Evolutionary conservation across 129 eudicot species (phyloP), one percentile per base, ranked within the genome.

Genomic region (Centrapalus pauciflorus): DNA sequence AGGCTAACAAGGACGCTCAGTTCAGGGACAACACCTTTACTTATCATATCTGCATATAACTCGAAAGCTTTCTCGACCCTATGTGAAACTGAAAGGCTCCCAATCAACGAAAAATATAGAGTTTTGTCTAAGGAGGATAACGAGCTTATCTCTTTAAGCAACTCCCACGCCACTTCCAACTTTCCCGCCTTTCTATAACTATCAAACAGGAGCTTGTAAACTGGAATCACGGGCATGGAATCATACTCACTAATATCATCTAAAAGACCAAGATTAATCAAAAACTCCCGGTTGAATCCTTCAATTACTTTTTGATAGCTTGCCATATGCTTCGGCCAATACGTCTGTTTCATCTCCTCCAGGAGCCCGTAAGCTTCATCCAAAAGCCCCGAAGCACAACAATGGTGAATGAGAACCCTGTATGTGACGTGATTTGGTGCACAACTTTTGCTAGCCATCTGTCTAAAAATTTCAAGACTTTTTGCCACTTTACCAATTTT

Each of bases 351-450:
- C 99, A 94, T 89, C 69, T 94, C 97, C 71, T 94, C 96, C 20
- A 94, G 73, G 27, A 89, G 88, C 40, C 61, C 71, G 51, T 60
- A 64, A 54, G 99, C 99, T 67, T 94, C 92, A 37, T 94, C 86
- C 77, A 89, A 61, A 25, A 46, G 78, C 19, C 90, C 93, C 59
- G 64, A 57, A 78, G 68, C 67, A 71, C 92, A 82, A 60, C 89
- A 89, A 78, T 89, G 95, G 45, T 82, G 79, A 45, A 94, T 82
- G 34, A 89, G 49, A 52, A 89, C 95, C 40, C 79, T 71, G 61
- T 94, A 94, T 0, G 99, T 94, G 35, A 94, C 78, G 46, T 89
- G 86, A 66, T 89, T 86, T 4, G 99, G 99, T 48, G 95, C 90
- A 82, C 97, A 94, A 40, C 90, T 83, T 78, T 86, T 94, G 12